phyloP scores from a whole-genome alignment of 2,329 filamentous ascomycete species.

The Leptographium lundbergii region DNA sequence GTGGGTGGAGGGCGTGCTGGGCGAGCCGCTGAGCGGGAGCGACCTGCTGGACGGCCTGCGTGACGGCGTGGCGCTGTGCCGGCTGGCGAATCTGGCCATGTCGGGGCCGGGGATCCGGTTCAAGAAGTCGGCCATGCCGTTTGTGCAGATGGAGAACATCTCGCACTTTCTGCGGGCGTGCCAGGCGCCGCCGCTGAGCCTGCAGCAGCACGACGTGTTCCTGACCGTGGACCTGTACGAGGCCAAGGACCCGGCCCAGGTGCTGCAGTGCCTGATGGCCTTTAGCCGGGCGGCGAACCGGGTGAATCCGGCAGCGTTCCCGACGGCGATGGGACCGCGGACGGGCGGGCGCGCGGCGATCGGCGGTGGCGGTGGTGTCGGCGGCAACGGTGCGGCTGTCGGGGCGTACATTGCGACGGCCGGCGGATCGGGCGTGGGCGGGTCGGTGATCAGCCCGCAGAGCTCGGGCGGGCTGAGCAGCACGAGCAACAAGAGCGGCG shows the following conservation, averaged over 20 bases:
- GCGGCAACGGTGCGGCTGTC: constrained; percentile 1
- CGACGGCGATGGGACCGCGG: constrained; percentile 63
- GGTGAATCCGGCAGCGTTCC: constrained; percentile 62
- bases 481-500: constrained; percentile 38
- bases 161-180: constrained; percentile 87
- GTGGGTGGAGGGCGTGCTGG: constrained; percentile 78
- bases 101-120: constrained; percentile 70
- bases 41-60: constrained; percentile 80
- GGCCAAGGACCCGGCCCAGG: constrained; percentile 88
- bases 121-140: constrained; percentile 90
- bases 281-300: constrained; percentile 80
- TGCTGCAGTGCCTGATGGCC: constrained; percentile 80
- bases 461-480: not conserved
- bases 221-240: constrained; percentile 95
- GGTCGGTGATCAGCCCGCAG: not conserved
- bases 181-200: constrained; percentile 69
- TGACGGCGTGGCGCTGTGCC: constrained; percentile 88
- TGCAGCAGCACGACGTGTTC: constrained; percentile 90
- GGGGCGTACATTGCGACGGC: too few species aligned
- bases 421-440: too few species aligned
- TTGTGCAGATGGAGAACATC: constrained; percentile 99
- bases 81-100: constrained; percentile 68
- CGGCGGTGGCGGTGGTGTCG: constrained; percentile 38
- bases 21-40: constrained; percentile 54
- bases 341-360: constrained; percentile 48